Base-by-base conservation (phyloP, 495 filamentous ascomycete species). In the Jackrogersella minutella region DNA sequence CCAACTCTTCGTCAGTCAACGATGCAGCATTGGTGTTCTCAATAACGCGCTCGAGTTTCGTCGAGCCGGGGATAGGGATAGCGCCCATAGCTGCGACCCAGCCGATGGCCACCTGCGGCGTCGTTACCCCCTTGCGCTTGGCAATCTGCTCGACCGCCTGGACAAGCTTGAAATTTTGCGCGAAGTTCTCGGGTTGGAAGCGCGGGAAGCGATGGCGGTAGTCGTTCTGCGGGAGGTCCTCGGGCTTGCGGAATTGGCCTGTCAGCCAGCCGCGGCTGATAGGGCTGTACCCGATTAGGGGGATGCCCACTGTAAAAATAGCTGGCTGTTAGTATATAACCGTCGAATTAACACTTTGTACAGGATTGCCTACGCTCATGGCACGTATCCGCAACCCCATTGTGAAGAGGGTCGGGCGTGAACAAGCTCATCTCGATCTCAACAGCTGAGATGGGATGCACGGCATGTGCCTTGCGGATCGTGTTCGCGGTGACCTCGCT, bases 21-120 rank as follows among this genome's bases (percentile, higher is more conserved):
- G 71, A 46, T 6, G 86, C 74, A 2, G 81, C 76, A 1, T 63
- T 80, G 49, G 77, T 67, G 57, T 89, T 89, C 71, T 89, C 86
- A 11, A 85, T 78, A 34, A 88, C 69, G 16, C 82, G 79, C 58
- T 79, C 80, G 22, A 82, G 73, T 46, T 73, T 80, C 62, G 78
- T 86, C 1, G 85, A 85, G 4, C 87, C 87, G 5, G 81, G 84
- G 31, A 85, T 83, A 16, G 82, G 78, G 14, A 85, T 69, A 41
- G 83, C 76, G 0, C 85, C 86, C 73, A 44, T 87, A 83, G 1
- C 74, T 76, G 50, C 84, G 24, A 86, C 60, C 86, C 85, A 88
- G 0, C 82, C 82, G 26, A 88, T 73, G 2, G 80, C 77, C 40
- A 87, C 59, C 66, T 87, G 85, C 1, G 73, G 76, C 1, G 76